phyloP scores from a whole-genome alignment of 192 early-diverging fungal species.

The Linnemannia zychae region DNA sequence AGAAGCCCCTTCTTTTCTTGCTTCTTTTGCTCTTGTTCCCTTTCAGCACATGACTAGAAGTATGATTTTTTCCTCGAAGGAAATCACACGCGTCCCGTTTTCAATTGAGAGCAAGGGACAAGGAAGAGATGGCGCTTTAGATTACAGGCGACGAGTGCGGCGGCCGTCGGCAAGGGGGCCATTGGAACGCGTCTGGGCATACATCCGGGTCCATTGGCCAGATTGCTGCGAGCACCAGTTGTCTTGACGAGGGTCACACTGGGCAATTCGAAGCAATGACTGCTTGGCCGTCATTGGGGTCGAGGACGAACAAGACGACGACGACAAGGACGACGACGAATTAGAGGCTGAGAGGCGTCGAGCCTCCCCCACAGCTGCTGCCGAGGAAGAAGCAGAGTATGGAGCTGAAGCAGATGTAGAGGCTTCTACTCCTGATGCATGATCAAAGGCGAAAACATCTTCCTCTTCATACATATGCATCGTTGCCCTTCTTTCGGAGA shows the following conservation, averaged over 20 bases:
- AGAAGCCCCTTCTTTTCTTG: background rate
- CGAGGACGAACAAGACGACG: background rate
- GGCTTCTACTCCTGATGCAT: background rate
- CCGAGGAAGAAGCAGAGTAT: background rate
- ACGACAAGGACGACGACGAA: background rate
- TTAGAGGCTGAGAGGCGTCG: background rate
- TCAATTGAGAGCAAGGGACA: background rate
- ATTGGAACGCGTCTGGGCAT: slow-evolving; percentile 37
- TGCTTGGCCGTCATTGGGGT: slow-evolving; percentile 27
- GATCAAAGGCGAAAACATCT: background rate
- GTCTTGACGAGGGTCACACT: slow-evolving; percentile 31
- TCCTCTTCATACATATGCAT: slow-evolving; percentile 18
- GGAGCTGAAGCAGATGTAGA: background rate
- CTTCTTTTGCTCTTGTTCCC: background rate
- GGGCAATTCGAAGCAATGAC: slow-evolving; percentile 48
- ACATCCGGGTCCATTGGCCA: slow-evolving; percentile 47
- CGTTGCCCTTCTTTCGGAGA: slow-evolving; percentile 25
- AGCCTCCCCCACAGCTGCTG: background rate
- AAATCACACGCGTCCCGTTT: slow-evolving; percentile 8
- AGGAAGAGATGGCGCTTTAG: background rate
- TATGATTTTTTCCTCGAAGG: background rate
- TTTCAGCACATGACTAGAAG: background rate
- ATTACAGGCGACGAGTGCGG: slow-evolving; percentile 34
- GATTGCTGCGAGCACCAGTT: slow-evolving; percentile 43
- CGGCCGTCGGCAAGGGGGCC: slow-evolving; percentile 46